Percentiles rank a stretch among this genome's conserved stretches.
phyloP scores from a whole-genome alignment of 2,329 filamentous ascomycete species.

The Sclerotinia sclerotiorum region DNA sequence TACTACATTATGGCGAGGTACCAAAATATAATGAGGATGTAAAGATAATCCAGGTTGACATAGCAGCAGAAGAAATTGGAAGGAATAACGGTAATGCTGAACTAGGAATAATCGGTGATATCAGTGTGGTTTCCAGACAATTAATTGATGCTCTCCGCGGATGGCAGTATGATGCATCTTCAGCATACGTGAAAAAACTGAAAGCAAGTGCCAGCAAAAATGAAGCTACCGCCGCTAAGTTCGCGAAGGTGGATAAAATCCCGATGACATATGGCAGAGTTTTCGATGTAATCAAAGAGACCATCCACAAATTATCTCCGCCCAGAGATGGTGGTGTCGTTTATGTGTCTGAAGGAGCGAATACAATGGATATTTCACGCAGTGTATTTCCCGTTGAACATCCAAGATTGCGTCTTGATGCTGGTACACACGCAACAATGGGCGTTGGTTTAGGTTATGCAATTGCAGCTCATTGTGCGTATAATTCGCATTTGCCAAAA shows the following conservation, averaged over 20 bases:
- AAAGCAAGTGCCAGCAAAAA: constrained; percentile 47
- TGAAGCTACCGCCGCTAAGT: constrained; percentile 46
- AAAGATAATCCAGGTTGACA: constrained; percentile 56
- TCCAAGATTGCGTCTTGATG: constrained; percentile 56
- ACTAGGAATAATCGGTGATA: constrained; percentile 53
- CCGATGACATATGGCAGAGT: constrained; percentile 52
- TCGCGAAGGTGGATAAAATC: constrained; percentile 44
- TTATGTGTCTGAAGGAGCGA: constrained; percentile 58
- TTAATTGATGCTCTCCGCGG: constrained; percentile 44
- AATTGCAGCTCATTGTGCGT: constrained; percentile 56
- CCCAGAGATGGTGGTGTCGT: constrained; percentile 50
- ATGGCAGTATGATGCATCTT: constrained; percentile 47
- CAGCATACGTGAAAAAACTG: constrained; percentile 42
- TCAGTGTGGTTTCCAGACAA: constrained; percentile 50
- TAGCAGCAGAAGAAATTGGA: constrained; percentile 54
- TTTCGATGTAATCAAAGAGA: constrained; percentile 53
- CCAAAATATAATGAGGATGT: constrained; percentile 53
- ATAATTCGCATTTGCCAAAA: constrained; percentile 48
- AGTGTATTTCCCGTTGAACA: constrained; percentile 54
- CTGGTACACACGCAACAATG: constrained; percentile 60
- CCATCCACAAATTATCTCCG: constrained; percentile 48
- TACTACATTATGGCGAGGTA: constrained; percentile 55
- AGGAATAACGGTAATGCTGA: constrained; percentile 50
- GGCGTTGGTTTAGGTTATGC: constrained; percentile 58
- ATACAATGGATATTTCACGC: constrained; percentile 61